Conservation (phyloP, 192 early-diverging fungal genomes). For the Lunasporangiospora selenospora region DNA sequence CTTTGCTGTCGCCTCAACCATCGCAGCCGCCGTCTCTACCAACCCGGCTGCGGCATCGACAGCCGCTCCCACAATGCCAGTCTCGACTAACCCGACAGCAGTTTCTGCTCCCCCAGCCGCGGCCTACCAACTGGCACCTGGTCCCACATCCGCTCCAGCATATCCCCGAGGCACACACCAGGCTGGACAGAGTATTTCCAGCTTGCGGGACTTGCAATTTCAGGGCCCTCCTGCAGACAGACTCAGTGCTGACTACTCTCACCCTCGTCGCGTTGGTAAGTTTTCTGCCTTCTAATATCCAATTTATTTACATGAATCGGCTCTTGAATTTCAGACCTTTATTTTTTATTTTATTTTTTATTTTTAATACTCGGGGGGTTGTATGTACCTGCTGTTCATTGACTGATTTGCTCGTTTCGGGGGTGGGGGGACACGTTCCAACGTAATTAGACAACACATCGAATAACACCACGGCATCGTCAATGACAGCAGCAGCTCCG, state of each 20-base stretch:
- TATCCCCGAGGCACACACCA: conserved; percentile 16
- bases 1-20: background rate
- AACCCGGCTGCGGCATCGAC: background rate
- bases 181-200: conserved; percentile 23
- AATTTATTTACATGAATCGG: no score
- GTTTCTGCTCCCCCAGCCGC: background rate
- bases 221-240: background rate
- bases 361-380: background rate
- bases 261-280: conserved; percentile 20
- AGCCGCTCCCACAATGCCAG: background rate
- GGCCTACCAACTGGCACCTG: background rate
- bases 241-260: conserved; percentile 9
- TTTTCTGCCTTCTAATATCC: no score
- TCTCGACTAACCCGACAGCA: background rate
- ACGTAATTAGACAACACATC: background rate
- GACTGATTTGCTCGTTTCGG: background rate
- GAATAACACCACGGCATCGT: background rate
- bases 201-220: conserved; percentile 22
- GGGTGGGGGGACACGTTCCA: background rate
- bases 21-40: no score
- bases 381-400: background rate
- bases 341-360: background rate
- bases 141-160: background rate
- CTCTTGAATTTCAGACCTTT: no score
- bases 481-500: background rate